Conservation (phyloP, 805 yeast species). For the Starmerella ratchasimensis region DNA sequence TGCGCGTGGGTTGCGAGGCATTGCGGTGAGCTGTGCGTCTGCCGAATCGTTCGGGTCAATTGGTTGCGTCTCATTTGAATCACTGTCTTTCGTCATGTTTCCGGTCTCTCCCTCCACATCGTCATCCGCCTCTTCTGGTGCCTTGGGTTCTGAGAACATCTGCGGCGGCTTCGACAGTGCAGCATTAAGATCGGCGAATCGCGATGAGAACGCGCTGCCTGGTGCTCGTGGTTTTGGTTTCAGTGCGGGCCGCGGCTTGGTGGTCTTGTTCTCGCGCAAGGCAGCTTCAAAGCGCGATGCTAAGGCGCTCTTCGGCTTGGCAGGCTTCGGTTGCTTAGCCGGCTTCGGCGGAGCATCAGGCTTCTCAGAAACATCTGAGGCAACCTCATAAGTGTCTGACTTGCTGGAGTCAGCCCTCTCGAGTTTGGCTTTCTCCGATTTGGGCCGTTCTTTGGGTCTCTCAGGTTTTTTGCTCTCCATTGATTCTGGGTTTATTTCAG, state of each 20-base stretch:
- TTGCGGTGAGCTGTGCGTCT: slow-evolving; percentile 15
- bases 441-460: not conserved
- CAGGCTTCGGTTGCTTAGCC: slow-evolving; percentile 9
- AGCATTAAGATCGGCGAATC: slow-evolving; percentile 18
- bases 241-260: slow-evolving; percentile 12
- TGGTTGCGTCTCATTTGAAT: not conserved
- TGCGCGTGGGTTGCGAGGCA: slow-evolving; percentile 17
- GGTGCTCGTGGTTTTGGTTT: slow-evolving; percentile 11
- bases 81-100: no score
- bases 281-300: slow-evolving; percentile 17
- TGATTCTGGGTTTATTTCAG: not conserved
- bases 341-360: slow-evolving; percentile 7
- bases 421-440: not conserved
- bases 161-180: slow-evolving; percentile 20
- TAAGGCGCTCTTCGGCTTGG: slow-evolving; percentile 13
- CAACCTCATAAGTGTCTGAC: no score
- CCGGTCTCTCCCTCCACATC: no score
- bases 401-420: not conserved
- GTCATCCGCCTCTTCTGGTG: no score
- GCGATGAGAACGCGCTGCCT: slow-evolving; percentile 11
- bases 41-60: slow-evolving; percentile 14
- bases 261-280: slow-evolving; percentile 11
- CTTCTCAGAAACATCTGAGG: not conserved
- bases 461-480: not conserved
- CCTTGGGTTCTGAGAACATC: no score